Evolutionary conservation across 768 basidiomycete genomes (phyloP), one percentile per base, ranked within the genome.

Genomic region (Boletus eberwhitei): DNA sequence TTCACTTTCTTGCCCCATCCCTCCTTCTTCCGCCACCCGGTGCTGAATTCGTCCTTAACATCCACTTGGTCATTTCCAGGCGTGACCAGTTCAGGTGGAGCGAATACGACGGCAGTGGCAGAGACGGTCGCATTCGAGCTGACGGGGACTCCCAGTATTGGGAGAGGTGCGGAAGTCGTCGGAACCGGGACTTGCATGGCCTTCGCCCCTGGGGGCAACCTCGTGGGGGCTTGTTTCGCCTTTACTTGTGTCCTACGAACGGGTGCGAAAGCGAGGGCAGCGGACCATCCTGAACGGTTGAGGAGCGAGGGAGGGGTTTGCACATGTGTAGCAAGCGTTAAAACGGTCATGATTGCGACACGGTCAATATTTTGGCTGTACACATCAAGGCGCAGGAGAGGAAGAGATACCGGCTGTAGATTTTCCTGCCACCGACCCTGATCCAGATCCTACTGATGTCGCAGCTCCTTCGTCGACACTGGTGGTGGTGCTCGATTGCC

Each of bases 1-100:
- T 92, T 92, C 65, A 93, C 85, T 67, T 92, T 92, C 73, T 87
- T 89, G 40, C 88, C 88, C 91, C 91, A 92, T 60, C 85, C 85
- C 59, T 84, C 81, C 46, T 71, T 64, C 59, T 76, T 69, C 17
- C 77, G 72, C 60, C 77, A 72, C n/a, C 73, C 48, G 4, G 72
- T 52, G 37, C 64, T 55, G 16, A 70, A 59, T 42, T 68, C 64
- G 7, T 66, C 59, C 38, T 71, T 64, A 48, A 51, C 53, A 36
- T 70, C 65, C 11, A 59, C 48, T 48, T 75, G 66, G 11, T 68
- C 70, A 11, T 40, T 60, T 8, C 41, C 51, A 8, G 61, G 35
- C 3, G 54, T 65, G 36, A 84, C 74, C 14, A 88, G 68, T 34
- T 79, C 76, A 9, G 89, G 89, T 1, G 85, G 82, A 2, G 89